Conservation (phyloP, 2,329 filamentous ascomycete genomes). For the Xylariaceae sp. region DNA sequence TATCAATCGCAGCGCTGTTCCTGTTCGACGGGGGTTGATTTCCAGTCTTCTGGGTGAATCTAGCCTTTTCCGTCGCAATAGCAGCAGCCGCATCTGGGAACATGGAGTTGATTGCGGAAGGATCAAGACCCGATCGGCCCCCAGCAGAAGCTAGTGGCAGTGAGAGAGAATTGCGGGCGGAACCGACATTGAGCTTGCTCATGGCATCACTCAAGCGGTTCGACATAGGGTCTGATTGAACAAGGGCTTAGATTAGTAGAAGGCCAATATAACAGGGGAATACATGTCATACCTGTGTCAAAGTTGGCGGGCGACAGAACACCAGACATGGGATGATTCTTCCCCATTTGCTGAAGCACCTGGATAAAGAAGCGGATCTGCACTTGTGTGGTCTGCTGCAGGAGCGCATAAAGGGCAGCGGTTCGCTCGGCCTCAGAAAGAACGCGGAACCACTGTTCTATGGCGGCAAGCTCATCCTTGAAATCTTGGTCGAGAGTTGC, state of each 20-base stretch:
- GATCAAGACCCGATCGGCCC: slow-evolving; percentile 89
- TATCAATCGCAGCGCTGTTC: slow-evolving; percentile 77
- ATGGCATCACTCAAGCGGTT: slow-evolving; percentile 93
- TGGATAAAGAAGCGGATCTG: slow-evolving; percentile 99
- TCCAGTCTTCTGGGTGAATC: slow-evolving; percentile 92
- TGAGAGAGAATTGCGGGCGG: slow-evolving; percentile 77
- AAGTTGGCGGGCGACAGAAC: slow-evolving; percentile 92
- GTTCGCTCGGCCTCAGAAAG: slow-evolving; percentile 95
- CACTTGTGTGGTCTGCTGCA: slow-evolving; percentile 98
- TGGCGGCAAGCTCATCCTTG: slow-evolving; percentile 97
- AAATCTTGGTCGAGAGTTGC: slow-evolving; percentile 99
- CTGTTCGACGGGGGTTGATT: slow-evolving; percentile 85
- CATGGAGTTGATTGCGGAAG: slow-evolving; percentile 95
- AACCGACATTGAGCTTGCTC: slow-evolving; percentile 87
- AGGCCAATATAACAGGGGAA: background rate
- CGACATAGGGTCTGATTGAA: slow-evolving; percentile 81
- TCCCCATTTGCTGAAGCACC: slow-evolving; percentile 97
- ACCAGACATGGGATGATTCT: slow-evolving; percentile 94
- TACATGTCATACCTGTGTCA: slow-evolving; percentile 69
- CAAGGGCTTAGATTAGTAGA: slow-evolving; percentile 13
- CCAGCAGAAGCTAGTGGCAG: slow-evolving; percentile 76
- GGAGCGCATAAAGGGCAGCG: slow-evolving; percentile 85
- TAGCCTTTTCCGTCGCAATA: slow-evolving; percentile 97
- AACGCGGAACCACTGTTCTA: slow-evolving; percentile 99
- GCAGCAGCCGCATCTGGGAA: slow-evolving; percentile 96